A percentile compares a stretch with the other conserved stretches of the same genome.
These are phyloP conservation scores for Mesembryanthemum crystallinum DNA, from an alignment of 148 eudicot species.

Conservation along the genomic window DNA sequence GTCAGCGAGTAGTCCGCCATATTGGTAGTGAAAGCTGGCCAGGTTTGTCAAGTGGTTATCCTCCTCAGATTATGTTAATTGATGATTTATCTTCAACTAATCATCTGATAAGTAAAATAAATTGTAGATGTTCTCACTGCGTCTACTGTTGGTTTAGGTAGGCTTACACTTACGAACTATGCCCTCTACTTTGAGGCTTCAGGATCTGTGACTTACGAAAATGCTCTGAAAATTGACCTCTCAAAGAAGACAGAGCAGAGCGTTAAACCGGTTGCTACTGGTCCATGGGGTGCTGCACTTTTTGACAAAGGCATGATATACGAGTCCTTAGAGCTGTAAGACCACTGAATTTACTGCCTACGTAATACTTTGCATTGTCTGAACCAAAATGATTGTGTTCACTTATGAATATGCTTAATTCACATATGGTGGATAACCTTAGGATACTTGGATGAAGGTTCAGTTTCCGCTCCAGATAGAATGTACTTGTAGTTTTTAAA, in stretches of 20 bases:
- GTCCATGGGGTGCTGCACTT: constrained; percentile 95
- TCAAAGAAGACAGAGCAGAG: constrained; percentile 55
- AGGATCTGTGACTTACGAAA: constrained; percentile 55
- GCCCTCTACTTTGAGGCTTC: constrained; percentile 94
- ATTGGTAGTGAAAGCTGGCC: constrained; percentile 93
- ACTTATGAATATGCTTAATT: not conserved
- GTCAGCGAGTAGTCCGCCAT: constrained; percentile 85
- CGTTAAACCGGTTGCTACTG: constrained; percentile 78
- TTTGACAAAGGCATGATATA: constrained; percentile 85
- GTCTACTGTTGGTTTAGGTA: constrained; percentile 47
- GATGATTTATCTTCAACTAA: not conserved
- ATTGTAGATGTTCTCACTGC: not conserved
- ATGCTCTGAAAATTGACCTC: constrained; percentile 66
- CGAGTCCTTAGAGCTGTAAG: constrained; percentile 72
- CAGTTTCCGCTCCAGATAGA: too few species aligned
- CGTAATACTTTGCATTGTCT: not conserved
- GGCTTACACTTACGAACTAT: constrained; percentile 83
- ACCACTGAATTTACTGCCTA: not conserved
- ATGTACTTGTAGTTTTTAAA: not conserved
- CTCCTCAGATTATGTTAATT: not conserved
- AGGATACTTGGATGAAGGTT: not conserved
- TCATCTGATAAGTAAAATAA: not conserved
- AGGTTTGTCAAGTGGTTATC: constrained; percentile 39
- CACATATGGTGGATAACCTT: not conserved
- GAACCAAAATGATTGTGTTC: too few species aligned